Percentiles rank a stretch among this genome's conserved stretches.
Conservation (phyloP, 345 rosid species). For the Murraya paniculata region DNA sequence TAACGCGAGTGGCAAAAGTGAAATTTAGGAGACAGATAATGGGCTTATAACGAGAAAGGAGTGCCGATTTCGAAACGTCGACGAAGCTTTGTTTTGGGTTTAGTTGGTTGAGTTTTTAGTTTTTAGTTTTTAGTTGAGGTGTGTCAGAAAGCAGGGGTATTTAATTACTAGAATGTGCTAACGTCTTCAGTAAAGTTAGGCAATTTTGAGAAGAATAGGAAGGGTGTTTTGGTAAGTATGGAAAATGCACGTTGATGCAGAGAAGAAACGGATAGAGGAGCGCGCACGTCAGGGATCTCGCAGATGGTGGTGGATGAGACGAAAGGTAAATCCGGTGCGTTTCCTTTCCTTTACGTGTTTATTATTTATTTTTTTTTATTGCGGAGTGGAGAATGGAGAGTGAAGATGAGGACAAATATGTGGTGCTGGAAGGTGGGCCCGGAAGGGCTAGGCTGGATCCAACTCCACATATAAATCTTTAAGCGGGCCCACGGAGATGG, state of each 20-base stretch:
- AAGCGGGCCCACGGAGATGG: not conserved
- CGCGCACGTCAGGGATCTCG: conserved; percentile 11
- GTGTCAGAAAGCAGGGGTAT: not conserved
- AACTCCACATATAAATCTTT: not conserved
- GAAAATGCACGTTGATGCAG: not conserved
- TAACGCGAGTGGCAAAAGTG: not conserved
- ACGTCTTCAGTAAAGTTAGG: too few relatives aligned
- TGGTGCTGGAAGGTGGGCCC: not conserved
- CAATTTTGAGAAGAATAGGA: not conserved
- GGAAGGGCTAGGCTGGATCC: conserved; percentile 6
- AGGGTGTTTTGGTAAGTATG: conserved; percentile 7
- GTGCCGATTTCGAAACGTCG: not conserved
- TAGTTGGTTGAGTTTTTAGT: not conserved
- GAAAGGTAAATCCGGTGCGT: not conserved
- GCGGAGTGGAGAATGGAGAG: not conserved
- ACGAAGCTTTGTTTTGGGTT: not conserved
- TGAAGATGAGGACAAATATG: not conserved
- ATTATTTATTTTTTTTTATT: not conserved
- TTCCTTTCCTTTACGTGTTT: not conserved
- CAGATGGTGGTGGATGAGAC: not conserved
- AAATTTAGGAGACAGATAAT: not conserved
- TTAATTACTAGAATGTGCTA: not conserved
- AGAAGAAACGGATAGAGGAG: not conserved
- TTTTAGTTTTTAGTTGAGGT: not conserved
- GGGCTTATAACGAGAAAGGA: not conserved